Percentiles rank a stretch among this genome's conserved stretches.
phyloP scores from a whole-genome alignment of 1,139 yeast genomes.

The Yamadazyma epiphylla region DNA sequence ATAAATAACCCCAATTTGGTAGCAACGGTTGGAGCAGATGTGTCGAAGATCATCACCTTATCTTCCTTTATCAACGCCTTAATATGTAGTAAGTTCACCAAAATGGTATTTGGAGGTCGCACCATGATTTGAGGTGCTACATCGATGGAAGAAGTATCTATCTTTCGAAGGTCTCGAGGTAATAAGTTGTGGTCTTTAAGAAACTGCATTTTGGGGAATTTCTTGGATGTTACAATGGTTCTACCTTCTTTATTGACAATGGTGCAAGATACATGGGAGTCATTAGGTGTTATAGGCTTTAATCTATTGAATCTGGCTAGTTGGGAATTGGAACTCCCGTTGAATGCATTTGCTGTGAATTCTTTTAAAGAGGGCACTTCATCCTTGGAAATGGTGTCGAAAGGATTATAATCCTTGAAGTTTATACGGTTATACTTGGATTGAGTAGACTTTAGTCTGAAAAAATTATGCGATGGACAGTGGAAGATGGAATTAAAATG shows the following conservation, averaged over 20 bases:
- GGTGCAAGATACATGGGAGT: conserved; percentile 60
- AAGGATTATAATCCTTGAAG: too few species aligned
- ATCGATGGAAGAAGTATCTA: conserved; percentile 85
- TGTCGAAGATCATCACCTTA: conserved; percentile 78
- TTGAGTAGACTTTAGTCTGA: too few species aligned
- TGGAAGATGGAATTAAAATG: too few species aligned
- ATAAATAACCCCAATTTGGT: conserved; percentile 72
- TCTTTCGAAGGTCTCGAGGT: conserved; percentile 81
- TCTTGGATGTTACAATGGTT: conserved; percentile 70
- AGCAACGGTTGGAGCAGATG: conserved; percentile 53
- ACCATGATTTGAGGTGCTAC: conserved; percentile 86
- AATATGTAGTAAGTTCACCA: conserved; percentile 79
- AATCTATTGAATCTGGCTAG: conserved; percentile 24
- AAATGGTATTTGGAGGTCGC: conserved; percentile 66
- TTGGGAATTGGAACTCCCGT: conserved; percentile 11
- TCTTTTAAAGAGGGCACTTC: conserved; percentile 12
- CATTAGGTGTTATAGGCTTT: conserved; percentile 58
- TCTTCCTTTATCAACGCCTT: conserved; percentile 83
- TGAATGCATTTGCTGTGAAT: conserved; percentile 15
- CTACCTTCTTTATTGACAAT: conserved; percentile 72
- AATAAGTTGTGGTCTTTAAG: conserved; percentile 69
- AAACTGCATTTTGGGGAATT: conserved; percentile 72
- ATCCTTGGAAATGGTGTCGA: too few species aligned
- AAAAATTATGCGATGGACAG: too few species aligned
- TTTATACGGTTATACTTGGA: too few species aligned